A percentile compares a stretch with the other conserved stretches of the same genome.
These are phyloP conservation scores for Clausena lansium DNA, from an alignment of 345 rosid species.

Conservation along the genomic window DNA sequence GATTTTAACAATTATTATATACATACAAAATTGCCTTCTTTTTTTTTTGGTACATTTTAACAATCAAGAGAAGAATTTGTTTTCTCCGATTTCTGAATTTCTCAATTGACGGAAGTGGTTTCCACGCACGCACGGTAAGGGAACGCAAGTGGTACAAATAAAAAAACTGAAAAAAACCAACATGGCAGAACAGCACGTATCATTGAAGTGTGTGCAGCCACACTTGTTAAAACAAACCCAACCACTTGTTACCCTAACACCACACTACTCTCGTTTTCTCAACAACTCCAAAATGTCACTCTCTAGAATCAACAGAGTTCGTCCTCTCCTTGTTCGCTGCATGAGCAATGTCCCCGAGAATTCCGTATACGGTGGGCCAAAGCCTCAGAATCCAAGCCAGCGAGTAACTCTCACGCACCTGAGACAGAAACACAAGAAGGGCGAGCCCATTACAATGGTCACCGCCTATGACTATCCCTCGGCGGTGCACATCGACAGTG, in stretches of 20 bases:
- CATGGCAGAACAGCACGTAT: background rate
- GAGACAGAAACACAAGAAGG: slow-evolving; percentile 59
- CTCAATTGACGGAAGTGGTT: background rate
- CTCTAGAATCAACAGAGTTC: background rate
- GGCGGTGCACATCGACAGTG: slow-evolving; percentile 75
- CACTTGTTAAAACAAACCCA: background rate
- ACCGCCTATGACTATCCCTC: slow-evolving; percentile 92
- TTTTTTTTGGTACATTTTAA: too few relatives aligned
- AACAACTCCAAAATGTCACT: background rate
- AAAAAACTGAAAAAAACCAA: background rate
- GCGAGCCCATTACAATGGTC: slow-evolving; percentile 71
- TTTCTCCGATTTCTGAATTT: background rate
- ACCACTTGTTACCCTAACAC: background rate
- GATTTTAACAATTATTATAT: too few relatives aligned
- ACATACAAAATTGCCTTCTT: too few relatives aligned
- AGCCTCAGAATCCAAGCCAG: slow-evolving; percentile 52
- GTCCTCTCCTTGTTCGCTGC: slow-evolving; percentile 31
- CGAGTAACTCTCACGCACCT: slow-evolving; percentile 62
- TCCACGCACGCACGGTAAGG: too few relatives aligned
- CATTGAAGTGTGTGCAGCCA: background rate
- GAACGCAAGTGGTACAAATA: background rate
- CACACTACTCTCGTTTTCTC: background rate
- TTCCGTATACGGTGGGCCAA: slow-evolving; percentile 82
- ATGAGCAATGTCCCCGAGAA: slow-evolving; percentile 82
- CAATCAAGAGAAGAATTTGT: background rate